Percentiles rank a stretch among this genome's conserved stretches.
These are phyloP conservation scores for Mytilinidion resinicola DNA, from an alignment of 495 filamentous ascomycete species.

Conservation along the genomic window DNA sequence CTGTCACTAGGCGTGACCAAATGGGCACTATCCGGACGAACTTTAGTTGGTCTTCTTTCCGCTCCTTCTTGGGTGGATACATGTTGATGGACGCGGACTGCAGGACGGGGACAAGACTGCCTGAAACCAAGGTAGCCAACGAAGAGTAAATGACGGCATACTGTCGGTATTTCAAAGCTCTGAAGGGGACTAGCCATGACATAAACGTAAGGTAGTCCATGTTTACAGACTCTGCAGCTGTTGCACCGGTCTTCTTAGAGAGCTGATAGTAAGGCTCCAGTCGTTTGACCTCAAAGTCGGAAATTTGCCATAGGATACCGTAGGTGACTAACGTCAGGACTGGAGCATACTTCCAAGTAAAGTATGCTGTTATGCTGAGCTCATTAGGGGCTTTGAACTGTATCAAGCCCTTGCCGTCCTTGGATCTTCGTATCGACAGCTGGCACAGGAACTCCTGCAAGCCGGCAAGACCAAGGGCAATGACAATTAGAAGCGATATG, in stretches of 20 bases:
- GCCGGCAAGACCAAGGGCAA: slow-evolving; percentile 51
- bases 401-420: slow-evolving; percentile 32
- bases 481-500: slow-evolving; percentile 47
- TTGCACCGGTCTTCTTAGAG: slow-evolving; percentile 53
- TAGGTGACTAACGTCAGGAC: slow-evolving; percentile 62
- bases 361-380: slow-evolving; percentile 50
- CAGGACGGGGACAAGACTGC: slow-evolving; percentile 55
- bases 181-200: slow-evolving; percentile 55
- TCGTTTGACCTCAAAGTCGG: slow-evolving; percentile 68
- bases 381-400: slow-evolving; percentile 49
- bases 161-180: slow-evolving; percentile 53
- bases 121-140: slow-evolving; percentile 55
- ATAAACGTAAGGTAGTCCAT: slow-evolving; percentile 65
- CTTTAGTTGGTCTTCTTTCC: slow-evolving; percentile 23
- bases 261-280: slow-evolving; percentile 71
- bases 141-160: slow-evolving; percentile 61
- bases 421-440: slow-evolving; percentile 37
- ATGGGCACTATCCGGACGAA: slow-evolving; percentile 48
- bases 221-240: slow-evolving; percentile 62
- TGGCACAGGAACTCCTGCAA: slow-evolving; percentile 57
- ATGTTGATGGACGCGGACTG: slow-evolving; percentile 54
- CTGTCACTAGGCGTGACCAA: slow-evolving; percentile 57
- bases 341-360: slow-evolving; percentile 67
- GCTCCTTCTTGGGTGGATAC: slow-evolving; percentile 35
- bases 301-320: slow-evolving; percentile 68